phyloP scores from a whole-genome alignment of 2,329 filamentous ascomycete genomes.

The Microdochium nivale region DNA sequence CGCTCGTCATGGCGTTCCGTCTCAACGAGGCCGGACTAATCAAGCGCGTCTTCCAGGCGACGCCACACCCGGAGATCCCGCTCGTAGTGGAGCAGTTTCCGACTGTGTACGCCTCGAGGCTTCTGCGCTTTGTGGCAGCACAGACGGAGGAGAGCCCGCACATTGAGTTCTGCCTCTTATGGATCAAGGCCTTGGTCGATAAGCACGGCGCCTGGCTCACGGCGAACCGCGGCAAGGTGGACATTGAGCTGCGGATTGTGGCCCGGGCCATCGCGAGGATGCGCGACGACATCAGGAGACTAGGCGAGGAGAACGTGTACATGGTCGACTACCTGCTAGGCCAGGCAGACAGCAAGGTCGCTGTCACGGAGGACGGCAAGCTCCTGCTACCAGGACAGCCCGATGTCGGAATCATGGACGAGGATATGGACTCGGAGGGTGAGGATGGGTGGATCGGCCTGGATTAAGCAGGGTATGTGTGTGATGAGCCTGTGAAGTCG shows the following conservation, averaged over 20 bases:
- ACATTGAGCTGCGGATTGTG: conserved; percentile 76
- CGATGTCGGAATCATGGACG: conserved; percentile 5
- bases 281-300: conserved; percentile 69
- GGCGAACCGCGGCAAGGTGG: conserved; percentile 69
- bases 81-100: conserved; percentile 75
- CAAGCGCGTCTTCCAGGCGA: conserved; percentile 75
- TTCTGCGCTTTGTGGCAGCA: conserved; percentile 79
- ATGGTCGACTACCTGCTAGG: conserved; percentile 73
- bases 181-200: conserved; percentile 78
- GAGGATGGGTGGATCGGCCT: conserved; percentile 22
- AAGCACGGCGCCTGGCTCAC: conserved; percentile 81
- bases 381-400: conserved; percentile 10
- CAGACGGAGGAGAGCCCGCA: conserved; percentile 87
- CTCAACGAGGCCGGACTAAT: conserved; percentile 80
- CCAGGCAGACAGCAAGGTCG: conserved; percentile 28
- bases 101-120: conserved; percentile 72
- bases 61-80: conserved; percentile 65
- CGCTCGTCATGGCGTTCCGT: conserved; percentile 93
- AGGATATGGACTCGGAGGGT: conserved; percentile 11
- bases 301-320: conserved; percentile 85
- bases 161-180: conserved; percentile 88
- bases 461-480: conserved; percentile 10
- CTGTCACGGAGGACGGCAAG: conserved; percentile 1
- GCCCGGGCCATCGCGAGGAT: conserved; percentile 74
- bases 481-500: no score